Conservation (phyloP, 495 filamentous ascomycete species). For the Penicillium coffeae region DNA sequence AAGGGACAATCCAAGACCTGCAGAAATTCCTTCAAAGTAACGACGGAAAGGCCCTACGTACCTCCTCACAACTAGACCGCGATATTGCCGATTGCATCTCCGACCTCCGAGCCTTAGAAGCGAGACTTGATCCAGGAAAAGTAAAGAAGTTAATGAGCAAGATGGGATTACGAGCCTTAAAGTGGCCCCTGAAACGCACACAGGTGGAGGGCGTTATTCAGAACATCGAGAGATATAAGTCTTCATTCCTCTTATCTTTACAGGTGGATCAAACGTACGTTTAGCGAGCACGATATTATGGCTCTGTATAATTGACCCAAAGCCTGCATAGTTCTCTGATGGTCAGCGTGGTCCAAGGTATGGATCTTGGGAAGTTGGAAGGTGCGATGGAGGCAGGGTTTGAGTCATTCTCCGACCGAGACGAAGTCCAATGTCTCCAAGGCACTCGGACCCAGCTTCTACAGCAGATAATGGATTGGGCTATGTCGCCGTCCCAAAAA, state of each 20-base stretch:
- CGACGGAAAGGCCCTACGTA: conserved; percentile 11
- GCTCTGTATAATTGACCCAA: conserved; percentile 12
- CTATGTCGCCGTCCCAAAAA: not conserved
- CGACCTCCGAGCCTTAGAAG: conserved; percentile 23
- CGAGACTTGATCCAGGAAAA: conserved; percentile 20
- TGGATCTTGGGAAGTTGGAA: conserved; percentile 2
- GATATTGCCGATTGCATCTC: conserved; percentile 22
- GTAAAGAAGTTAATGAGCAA: conserved; percentile 25
- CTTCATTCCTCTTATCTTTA: conserved; percentile 26
- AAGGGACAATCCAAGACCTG: conserved; percentile 19
- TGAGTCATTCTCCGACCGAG: conserved; percentile 13
- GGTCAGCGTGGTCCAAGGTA: conserved; percentile 6
- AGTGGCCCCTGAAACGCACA: conserved; percentile 26
- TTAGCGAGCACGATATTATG: conserved; percentile 10
- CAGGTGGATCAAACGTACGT: conserved; percentile 26
- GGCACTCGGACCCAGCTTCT: conserved; percentile 25
- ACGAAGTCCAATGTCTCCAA: conserved; percentile 18
- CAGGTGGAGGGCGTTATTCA: conserved; percentile 23
- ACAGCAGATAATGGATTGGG: conserved; percentile 19
- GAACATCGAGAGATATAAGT: conserved; percentile 28
- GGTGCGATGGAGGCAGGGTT: conserved; percentile 9
- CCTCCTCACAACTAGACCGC: conserved; percentile 15
- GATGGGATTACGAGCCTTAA: conserved; percentile 26
- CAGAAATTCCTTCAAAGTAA: conserved; percentile 16
- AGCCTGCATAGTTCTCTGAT: conserved; percentile 18